Evolutionary conservation across 805 yeast genomes (phyloP).

Genomic region (Zygosaccharomyces bisporus): DNA sequence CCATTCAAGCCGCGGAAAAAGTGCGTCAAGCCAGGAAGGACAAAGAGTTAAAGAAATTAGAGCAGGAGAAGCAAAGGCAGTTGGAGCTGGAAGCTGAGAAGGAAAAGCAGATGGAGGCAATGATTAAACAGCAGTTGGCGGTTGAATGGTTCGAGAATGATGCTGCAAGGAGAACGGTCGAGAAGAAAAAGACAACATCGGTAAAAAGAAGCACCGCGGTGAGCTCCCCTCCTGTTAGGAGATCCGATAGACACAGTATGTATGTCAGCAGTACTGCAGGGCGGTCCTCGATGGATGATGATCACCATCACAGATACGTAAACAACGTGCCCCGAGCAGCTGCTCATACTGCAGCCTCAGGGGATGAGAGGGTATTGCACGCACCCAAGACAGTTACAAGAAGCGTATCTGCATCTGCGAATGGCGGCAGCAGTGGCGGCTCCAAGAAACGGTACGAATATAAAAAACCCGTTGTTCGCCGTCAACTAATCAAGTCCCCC

Average conservation of each 20-base stretch:
- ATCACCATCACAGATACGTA: background rate
- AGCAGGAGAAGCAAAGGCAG: constrained; percentile 15
- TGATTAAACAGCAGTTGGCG: constrained; percentile 28
- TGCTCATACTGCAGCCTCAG: background rate
- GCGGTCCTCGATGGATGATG: background rate
- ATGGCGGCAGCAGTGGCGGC: constrained; percentile 2
- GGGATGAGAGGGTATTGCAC: background rate
- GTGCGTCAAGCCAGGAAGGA: constrained; percentile 21
- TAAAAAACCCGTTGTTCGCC: constrained; percentile 20
- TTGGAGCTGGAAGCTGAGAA: constrained; percentile 20
- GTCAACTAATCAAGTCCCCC: constrained; percentile 22
- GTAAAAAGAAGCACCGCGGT: background rate
- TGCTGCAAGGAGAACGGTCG: background rate
- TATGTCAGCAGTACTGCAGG: constrained; percentile 1
- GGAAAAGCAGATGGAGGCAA: constrained; percentile 23
- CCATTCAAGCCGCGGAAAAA: constrained; percentile 24
- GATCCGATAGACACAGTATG: constrained; percentile 4
- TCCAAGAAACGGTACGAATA: constrained; percentile 20
- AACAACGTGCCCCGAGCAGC: background rate
- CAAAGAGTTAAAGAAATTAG: constrained; percentile 15
- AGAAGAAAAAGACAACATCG: background rate
- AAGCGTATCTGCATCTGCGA: background rate
- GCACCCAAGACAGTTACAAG: constrained; percentile 1
- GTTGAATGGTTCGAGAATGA: constrained; percentile 21
- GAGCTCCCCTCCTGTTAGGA: background rate